These are phyloP conservation scores for Thelephora terrestris DNA, from an alignment of 1,284 basidiomycete species.

Conservation along the genomic window DNA sequence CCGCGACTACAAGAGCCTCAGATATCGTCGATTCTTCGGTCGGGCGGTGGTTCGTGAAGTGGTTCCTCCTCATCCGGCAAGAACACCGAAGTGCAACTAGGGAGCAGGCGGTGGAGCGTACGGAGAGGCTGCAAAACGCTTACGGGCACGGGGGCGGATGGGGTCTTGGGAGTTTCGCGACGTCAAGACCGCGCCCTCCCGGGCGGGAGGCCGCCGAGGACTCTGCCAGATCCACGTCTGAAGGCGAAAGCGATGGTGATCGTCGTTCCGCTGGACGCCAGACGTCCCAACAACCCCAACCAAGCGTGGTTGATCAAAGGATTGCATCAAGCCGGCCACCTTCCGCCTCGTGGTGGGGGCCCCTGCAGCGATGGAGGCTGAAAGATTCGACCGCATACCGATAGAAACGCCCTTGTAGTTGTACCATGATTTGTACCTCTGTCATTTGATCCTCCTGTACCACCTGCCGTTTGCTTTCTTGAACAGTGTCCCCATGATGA, in stretches of 20 bases:
- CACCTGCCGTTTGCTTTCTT: no score
- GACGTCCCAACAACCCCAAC: not conserved
- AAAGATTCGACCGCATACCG: constrained; percentile 66
- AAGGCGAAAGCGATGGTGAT: constrained; percentile 7
- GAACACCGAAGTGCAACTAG: constrained; percentile 60
- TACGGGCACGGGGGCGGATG: constrained; percentile 43
- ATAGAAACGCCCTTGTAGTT: constrained; percentile 4
- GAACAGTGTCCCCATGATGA: no score
- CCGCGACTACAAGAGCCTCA: not conserved
- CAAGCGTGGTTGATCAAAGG: constrained; percentile 8
- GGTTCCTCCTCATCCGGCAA: constrained; percentile 47
- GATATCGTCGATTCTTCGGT: not conserved
- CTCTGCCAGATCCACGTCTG: constrained; percentile 10
- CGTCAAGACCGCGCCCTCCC: constrained; percentile 23
- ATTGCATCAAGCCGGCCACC: constrained; percentile 18
- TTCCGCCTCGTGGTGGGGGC: constrained; percentile 71
- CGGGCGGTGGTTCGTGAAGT: constrained; percentile 31
- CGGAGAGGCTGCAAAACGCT: constrained; percentile 48
- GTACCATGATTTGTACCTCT: not conserved
- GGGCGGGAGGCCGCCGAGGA: constrained; percentile 14
- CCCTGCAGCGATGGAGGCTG: constrained; percentile 59
- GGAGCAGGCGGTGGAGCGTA: constrained; percentile 53
- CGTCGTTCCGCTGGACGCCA: constrained; percentile 2
- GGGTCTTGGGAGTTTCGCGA: constrained; percentile 64
- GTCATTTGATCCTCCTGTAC: no score